phyloP scores from a whole-genome alignment of 176 grass and related monocot species.

The Cenchrus fungigraminus region DNA sequence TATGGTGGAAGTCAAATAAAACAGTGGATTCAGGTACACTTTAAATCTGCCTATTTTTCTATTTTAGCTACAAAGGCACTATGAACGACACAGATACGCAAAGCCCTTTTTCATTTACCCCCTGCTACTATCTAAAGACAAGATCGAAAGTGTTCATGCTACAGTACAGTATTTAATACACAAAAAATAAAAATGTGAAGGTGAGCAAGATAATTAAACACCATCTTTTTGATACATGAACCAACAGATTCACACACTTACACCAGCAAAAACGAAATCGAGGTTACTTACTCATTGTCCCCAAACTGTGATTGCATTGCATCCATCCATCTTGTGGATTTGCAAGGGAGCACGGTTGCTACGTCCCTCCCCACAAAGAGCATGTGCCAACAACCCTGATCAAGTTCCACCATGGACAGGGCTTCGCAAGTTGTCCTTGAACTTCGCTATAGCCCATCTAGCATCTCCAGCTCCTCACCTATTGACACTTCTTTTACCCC shows the following conservation, averaged over 20 bases:
- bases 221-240: slow-evolving; percentile 59
- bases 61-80: slow-evolving; percentile 42
- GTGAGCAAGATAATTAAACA: slow-evolving; percentile 48
- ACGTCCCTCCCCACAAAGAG: slow-evolving; percentile 11
- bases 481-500: neutral
- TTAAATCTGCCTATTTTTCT: slow-evolving; percentile 49
- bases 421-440: neutral
- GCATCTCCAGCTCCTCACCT: neutral
- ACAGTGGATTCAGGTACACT: slow-evolving; percentile 36
- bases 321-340: slow-evolving; percentile 32
- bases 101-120: slow-evolving; percentile 35
- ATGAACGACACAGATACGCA: slow-evolving; percentile 22
- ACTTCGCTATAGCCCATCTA: neutral
- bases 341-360: neutral
- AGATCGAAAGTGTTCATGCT: slow-evolving; percentile 32
- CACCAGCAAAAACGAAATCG: slow-evolving; percentile 50
- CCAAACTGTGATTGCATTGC: slow-evolving; percentile 16
- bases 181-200: slow-evolving; percentile 44
- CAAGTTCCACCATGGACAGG: slow-evolving; percentile 23
- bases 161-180: slow-evolving; percentile 47
- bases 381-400: slow-evolving; percentile 31
- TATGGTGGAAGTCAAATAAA: slow-evolving; percentile 3
- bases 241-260: slow-evolving; percentile 42
- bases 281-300: slow-evolving; percentile 53
- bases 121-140: slow-evolving; percentile 40